Percentiles rank a stretch among this genome's conserved stretches.
Conservation (phyloP, 257 asterid species). For the Paraleonurus japonicus region DNA sequence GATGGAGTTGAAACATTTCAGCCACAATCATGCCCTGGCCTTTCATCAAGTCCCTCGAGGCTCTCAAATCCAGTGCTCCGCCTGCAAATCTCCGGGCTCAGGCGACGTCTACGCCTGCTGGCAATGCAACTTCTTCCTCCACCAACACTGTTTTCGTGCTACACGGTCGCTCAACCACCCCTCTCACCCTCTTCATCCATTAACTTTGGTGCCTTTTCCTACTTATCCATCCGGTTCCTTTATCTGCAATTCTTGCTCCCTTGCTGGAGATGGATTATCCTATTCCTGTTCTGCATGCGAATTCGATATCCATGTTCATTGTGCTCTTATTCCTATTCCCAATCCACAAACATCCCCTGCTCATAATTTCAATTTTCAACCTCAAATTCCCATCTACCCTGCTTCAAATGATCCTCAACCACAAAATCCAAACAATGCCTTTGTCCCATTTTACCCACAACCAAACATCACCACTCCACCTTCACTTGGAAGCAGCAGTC, state of each 20-base stretch:
- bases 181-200: conserved; percentile 48
- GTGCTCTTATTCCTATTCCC: conserved; percentile 38
- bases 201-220: conserved; percentile 49
- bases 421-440: too few species aligned
- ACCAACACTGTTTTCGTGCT: conserved; percentile 47
- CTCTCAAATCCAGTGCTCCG: conserved; percentile 25
- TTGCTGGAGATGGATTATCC: conserved; percentile 40
- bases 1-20: conserved; percentile 60
- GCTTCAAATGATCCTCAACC: too few species aligned
- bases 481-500: neutral
- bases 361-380: too few species aligned
- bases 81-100: conserved; percentile 23
- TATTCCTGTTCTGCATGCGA: conserved; percentile 53
- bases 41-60: conserved; percentile 44
- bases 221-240: conserved; percentile 49
- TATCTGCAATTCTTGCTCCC: conserved; percentile 45
- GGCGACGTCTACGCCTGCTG: conserved; percentile 27
- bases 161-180: conserved; percentile 42
- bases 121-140: conserved; percentile 46
- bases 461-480: neutral
- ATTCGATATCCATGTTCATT: conserved; percentile 54
- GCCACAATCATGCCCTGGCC: conserved; percentile 47
- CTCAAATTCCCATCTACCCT: conserved; percentile 14
- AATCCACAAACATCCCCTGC: neutral
- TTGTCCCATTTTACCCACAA: neutral